Percentiles rank a stretch among this genome's conserved stretches.
Evolutionary conservation across 192 early-diverging fungal genomes (phyloP).

Genomic region (Entomortierella beljakovae): DNA sequence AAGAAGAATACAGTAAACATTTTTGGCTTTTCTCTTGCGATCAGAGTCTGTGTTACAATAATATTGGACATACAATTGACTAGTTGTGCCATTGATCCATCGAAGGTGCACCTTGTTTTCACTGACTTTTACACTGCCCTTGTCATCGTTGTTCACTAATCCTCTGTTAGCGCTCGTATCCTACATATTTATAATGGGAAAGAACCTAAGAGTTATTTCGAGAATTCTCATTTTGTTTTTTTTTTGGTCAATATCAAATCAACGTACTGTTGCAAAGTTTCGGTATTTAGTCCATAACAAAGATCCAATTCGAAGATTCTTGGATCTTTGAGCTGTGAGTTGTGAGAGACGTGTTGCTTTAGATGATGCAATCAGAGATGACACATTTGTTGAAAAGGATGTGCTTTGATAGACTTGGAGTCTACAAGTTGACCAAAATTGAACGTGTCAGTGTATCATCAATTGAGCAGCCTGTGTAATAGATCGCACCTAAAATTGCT

Average conservation of each 20-base stretch:
- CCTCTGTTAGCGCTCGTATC: too few species aligned
- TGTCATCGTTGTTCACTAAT: conserved; percentile 13
- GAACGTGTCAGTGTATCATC: conserved; percentile 9
- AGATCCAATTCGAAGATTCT: not conserved
- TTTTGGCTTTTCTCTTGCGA: not conserved
- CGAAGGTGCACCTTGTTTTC: conserved; percentile 40
- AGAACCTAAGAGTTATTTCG: too few species aligned
- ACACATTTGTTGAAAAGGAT: not conserved
- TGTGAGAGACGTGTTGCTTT: not conserved
- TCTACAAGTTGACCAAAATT: not conserved
- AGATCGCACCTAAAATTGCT: not conserved
- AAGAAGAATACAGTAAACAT: not conserved
- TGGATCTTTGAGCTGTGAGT: not conserved
- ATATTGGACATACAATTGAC: conserved; percentile 26
- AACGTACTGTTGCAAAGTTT: conserved; percentile 9
- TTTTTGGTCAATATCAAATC: not conserved
- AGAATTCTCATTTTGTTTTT: too few species aligned
- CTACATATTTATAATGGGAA: too few species aligned
- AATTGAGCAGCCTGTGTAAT: not conserved
- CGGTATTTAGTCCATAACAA: conserved; percentile 1
- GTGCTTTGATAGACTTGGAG: not conserved
- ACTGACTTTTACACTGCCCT: conserved; percentile 11
- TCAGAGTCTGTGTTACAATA: not conserved
- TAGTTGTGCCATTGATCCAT: conserved; percentile 42
- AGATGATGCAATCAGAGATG: not conserved